Base-by-base conservation (phyloP, 164 flowering plant genomes). In the Buxus sempervirens region DNA sequence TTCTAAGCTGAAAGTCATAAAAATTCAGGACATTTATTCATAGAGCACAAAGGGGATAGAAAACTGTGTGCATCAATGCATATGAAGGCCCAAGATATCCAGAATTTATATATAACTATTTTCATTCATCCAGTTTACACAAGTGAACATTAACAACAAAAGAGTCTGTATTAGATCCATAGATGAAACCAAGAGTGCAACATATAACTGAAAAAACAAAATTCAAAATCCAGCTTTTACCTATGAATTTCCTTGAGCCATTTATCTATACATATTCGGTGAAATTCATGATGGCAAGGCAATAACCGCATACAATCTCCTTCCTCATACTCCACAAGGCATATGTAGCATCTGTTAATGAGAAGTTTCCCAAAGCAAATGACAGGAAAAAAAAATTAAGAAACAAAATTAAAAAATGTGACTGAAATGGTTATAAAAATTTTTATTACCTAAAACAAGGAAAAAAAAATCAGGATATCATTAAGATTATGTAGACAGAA, bases 181-280 rank as follows among this genome's bases (percentile, higher is more conserved):
- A 38, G 36, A 20, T 15, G 24, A 9, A 36, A 38, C 27, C 25
- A 66, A 36, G 51, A n/a, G 23, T 20, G 62, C 28, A 1, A 14
- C 0, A 54, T 54, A 54, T 9, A 53, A 42, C 20, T 57, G 21
- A 24, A 26, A 26, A 19, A 58, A 53, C 22, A 41, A 45, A 23
- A 42, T 24, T 24, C 25, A 27, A 38, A 57, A 23, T 36, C 19
- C 26, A n/a, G 15, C 56, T 22, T 67, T 57, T 79, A 93, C 97
- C 97, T 91, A 81, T 93, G 98, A 72, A 93, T 86, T 82, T 93
- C 97, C 77, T 91, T 93, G 48, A 93, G 90, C 98, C 98, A 93
- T 77, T 89, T 93, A 74, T 93, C 98, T 28, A 93, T 54, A 71
- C 97, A 93, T 28, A 82, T 72, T 71, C 73, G 82, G 64, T 93